Base-by-base conservation (phyloP, 176 grass and related monocot species). In the Avena atlantica region DNA sequence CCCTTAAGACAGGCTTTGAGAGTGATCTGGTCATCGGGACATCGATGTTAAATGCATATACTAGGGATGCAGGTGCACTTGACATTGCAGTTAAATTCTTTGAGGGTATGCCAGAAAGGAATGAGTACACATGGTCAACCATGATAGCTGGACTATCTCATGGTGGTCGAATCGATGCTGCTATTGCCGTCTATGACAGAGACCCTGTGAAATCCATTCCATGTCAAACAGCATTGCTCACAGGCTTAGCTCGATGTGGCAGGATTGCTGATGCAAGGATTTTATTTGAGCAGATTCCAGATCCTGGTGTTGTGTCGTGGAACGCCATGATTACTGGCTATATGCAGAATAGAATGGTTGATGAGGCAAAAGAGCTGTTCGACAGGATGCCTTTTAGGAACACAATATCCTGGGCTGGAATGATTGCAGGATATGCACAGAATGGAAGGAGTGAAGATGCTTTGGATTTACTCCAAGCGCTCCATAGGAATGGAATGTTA, bases 121-220 rank as follows among this genome's bases (percentile, higher is more conserved):
- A 95, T 87, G 90, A 91, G 76, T 95, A 92, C 66, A 89, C 93
- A 65, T 95, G 88, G 90, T 92, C 93, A 55, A 95, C 90, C 12
- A 92, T 95, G 88, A 85, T 95, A 3, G n/a, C 90, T 34, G 76
- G 81, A 12, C 59, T 90, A 48, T 87, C 92, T 55, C 45, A 80
- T 78, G 90, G 69, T 88, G 89, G 79, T 9, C 79, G 20, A 47
- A 84, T 97, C 17, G 86, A 92, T 85, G 86, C 80, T 86, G 90
- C 92, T 67, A 67, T 90, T 52, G 74, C 64, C 29, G 1, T 95
- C 74, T 91, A 85, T 9, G 50, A 92, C 23, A 92, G 84, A 82
- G 93, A 95, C 47, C 90, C 84, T 75, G 16, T 83, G 51, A 91
- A 95, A 64, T 87, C 91, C 25, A 58, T 85, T 91, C 76, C 79